Base-by-base conservation (phyloP, 495 filamentous ascomycete species). In the Aspergillus sclerotiicarbonarius region DNA sequence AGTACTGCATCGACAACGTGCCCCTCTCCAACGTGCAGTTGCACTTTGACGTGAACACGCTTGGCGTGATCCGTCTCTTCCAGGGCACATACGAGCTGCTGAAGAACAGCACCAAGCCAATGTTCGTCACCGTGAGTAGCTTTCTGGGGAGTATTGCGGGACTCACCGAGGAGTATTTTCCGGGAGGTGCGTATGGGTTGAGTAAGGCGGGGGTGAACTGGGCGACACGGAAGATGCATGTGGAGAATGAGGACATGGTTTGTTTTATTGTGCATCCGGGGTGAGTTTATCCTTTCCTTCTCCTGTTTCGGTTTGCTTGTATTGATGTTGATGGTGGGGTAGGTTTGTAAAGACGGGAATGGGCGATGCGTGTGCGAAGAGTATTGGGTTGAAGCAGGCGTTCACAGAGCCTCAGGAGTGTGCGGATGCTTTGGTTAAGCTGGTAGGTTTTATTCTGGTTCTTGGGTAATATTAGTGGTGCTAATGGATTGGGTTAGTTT, bases 191-290 rank as follows among this genome's bases (percentile, higher is more conserved):
- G 13, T 50, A 50, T 50, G 47, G 47, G 1, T 8, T 16, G 12
- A 50, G 47, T 50, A 50, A 50, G 16, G 47, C 47, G 10, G 47
- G 21, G 7, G 47, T 13, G 47, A 50, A 50, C 32, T 50, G 47
- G 47, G 31, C 31, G 9, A 50, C 47, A 3, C 32, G 47, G 47
- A 50, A 50, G 29, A 50, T 50, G 29, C 47, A 50, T 50, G 29
- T 50, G 6, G 47, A 50, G 47, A 50, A 50, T 32, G 4, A 32
- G 47, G 29, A 25, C 0, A 31, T 10, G 13, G 47, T 50, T 29
- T 31, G 47, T 31, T 50, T 50, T 50, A 32, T 33, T 4, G 16
- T 50, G 15, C 47, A 50, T 50, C 47, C 47, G 29, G 47, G 47
- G 47, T 50, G 29, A 50, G 47, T 32, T 21, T 29, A 4, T 15